Conservation (phyloP, 176 grass and related monocot species). For the Leersia perrieri region DNA sequence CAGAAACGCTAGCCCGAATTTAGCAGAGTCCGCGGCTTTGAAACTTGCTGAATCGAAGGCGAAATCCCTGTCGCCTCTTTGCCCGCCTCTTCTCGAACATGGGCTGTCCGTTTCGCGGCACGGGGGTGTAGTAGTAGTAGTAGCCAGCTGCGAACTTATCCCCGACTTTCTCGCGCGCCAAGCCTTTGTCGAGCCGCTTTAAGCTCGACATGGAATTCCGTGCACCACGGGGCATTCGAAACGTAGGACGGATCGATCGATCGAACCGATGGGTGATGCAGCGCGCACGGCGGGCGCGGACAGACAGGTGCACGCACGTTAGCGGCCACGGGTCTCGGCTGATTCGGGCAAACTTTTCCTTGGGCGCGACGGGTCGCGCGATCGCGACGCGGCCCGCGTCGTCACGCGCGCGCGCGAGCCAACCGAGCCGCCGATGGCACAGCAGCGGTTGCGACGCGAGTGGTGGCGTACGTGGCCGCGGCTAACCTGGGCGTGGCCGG, state of each 20-base stretch:
- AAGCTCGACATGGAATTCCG: conserved; percentile 12
- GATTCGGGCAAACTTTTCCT: conserved; percentile 13
- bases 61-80: not conserved
- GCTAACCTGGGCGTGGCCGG: not conserved
- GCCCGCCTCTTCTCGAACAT: not conserved
- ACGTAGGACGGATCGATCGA: not conserved
- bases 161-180: not conserved
- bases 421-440: not conserved
- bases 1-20: not conserved
- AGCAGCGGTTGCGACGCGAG: not conserved
- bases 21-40: not conserved
- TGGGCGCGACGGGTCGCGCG: not conserved
- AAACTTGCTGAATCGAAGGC: not conserved
- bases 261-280: not conserved
- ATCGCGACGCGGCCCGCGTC: conserved; percentile 3
- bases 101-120: not conserved
- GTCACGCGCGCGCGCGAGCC: not conserved
- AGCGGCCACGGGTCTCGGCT: not conserved
- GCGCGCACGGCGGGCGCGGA: not conserved
- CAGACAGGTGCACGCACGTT: not conserved
- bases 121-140: too few relatives aligned
- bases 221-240: not conserved
- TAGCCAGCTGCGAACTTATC: too few relatives aligned
- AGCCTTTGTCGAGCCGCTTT: conserved; percentile 41
- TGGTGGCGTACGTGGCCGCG: not conserved